Conservation (phyloP, 306 rosid genomes). For the Begonia peltatifolia region DNA sequence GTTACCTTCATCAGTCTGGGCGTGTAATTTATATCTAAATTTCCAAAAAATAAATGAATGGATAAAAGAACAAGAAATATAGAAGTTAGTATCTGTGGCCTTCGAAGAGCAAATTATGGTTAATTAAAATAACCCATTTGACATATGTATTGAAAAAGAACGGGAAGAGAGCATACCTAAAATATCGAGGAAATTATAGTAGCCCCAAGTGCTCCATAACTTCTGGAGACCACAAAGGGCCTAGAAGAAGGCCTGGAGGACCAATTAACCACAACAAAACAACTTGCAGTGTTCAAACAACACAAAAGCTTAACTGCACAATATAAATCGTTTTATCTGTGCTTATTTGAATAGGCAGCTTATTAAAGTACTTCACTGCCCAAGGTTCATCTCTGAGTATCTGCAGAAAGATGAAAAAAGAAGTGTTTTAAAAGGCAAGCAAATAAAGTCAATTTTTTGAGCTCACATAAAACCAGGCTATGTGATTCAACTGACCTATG, state of each 20-base stretch:
- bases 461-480: not conserved
- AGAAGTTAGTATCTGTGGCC: too few species aligned
- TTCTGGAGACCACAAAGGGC: slow-evolving; percentile 73
- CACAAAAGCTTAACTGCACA: slow-evolving; percentile 8
- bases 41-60: too few species aligned
- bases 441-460: not conserved
- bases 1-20: too few species aligned
- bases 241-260: slow-evolving; percentile 54
- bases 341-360: slow-evolving; percentile 56
- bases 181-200: slow-evolving; percentile 44
- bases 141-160: too few species aligned
- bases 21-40: too few species aligned
- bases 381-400: slow-evolving; percentile 93
- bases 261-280: slow-evolving; percentile 23
- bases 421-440: not conserved
- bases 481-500: slow-evolving; percentile 49
- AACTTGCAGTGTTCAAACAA: slow-evolving; percentile 7
- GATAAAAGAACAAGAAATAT: too few species aligned
- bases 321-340: slow-evolving; percentile 27
- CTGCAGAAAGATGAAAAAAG: slow-evolving; percentile 30
- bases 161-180: slow-evolving; percentile 32
- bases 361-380: slow-evolving; percentile 50
- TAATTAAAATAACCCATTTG: too few species aligned
- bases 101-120: too few species aligned
- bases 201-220: slow-evolving; percentile 82